A percentile compares a stretch with the other conserved stretches of the same genome.
Evolutionary conservation across 2,329 filamentous ascomycete genomes (phyloP).

Genomic region (Colletotrichum coccodes): DNA sequence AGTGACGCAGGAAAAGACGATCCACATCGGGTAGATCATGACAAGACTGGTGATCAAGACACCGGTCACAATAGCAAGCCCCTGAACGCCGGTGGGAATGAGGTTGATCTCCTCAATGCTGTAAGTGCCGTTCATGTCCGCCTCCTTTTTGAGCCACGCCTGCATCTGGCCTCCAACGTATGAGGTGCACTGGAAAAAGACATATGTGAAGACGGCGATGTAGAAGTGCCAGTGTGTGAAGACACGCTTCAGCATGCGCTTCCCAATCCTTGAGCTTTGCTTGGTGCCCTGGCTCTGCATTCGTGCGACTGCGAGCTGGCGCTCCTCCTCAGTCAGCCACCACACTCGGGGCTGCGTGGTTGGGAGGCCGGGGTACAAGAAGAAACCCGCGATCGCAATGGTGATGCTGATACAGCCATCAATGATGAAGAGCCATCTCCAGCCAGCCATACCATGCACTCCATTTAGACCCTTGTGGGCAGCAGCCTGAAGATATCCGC

Average conservation of each 20-base stretch:
- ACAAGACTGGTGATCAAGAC: slow-evolving; percentile 38
- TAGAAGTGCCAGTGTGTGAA: slow-evolving; percentile 42
- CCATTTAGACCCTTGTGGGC: slow-evolving; percentile 60
- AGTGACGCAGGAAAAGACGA: slow-evolving; percentile 37
- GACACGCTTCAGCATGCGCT: slow-evolving; percentile 39
- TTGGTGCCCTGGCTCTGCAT: slow-evolving; percentile 35
- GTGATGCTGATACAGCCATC: slow-evolving; percentile 62
- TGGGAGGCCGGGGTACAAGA: slow-evolving; percentile 51
- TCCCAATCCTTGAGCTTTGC: slow-evolving; percentile 35
- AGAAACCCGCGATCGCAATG: slow-evolving; percentile 57
- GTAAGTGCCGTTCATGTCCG: slow-evolving; percentile 22
- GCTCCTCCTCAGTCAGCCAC: slow-evolving; percentile 43
- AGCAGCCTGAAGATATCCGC: slow-evolving; percentile 60
- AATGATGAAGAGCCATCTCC: slow-evolving; percentile 63
- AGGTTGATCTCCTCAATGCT: slow-evolving; percentile 34
- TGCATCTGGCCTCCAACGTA: slow-evolving; percentile 36
- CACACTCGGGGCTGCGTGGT: slow-evolving; percentile 45
- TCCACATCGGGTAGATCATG: slow-evolving; percentile 45
- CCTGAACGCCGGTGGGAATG: slow-evolving; percentile 33
- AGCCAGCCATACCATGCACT: slow-evolving; percentile 53
- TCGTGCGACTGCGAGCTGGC: slow-evolving; percentile 43
- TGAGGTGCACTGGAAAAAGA: slow-evolving; percentile 35
- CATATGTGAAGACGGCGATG: slow-evolving; percentile 37
- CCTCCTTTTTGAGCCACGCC: slow-evolving; percentile 35
- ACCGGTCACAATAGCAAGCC: slow-evolving; percentile 36